Evolutionary conservation across 2,329 filamentous ascomycete genomes (phyloP), one percentile per base, ranked within the genome.

Genomic region (Parafenestella ontariensis): DNA sequence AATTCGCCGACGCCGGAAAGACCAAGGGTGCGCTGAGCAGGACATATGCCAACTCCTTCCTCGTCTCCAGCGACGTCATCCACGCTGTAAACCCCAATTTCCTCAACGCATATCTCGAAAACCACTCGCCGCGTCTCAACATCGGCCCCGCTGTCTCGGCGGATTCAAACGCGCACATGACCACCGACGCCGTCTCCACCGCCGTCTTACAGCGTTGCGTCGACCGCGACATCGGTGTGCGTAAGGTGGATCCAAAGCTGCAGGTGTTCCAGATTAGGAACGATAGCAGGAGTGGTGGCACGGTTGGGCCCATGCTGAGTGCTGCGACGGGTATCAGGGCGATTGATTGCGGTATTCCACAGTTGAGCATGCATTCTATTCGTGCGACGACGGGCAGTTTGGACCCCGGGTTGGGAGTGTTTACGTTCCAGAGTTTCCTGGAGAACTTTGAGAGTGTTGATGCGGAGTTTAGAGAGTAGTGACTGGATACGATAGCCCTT

Each of bases 71-170:
- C 21, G 95, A 99, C 72, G 95, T 99, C 52, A 95, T 89, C 5
- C 95, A 98, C 77, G 92, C 94, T 36, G 90, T 93, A 8, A 94
- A 97, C 79, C 95, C 95, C 54, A 98, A 98, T 80, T 99, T 98
- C 81, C 79, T 92, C 0, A 83, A 83, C 61, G 86, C 85, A 24
- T 98, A 98, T 78, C 87, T 97, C 17, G 85, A 90, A 52, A 89
- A 91, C 66, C 95, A 99, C 78, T 83, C 91, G 2, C 94, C 95
- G 1, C 85, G 90, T 54, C 85, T 99, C 49, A 99, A 99, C 74
- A 86, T 95, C 28, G 95, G 95, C 31, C 84, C 97, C 28, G 86
- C 88, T 15, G 83, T 99, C 34, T 88, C 87, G 41, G 87, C 87
- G 20, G 94, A 98, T 76, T 87, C 87, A 46, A 97, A 97, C 70